A percentile compares a stretch with the other conserved stretches of the same genome.
These are phyloP conservation scores for Cladobotryum protrusum DNA, from an alignment of 2,329 filamentous ascomycete species.

Conservation along the genomic window DNA sequence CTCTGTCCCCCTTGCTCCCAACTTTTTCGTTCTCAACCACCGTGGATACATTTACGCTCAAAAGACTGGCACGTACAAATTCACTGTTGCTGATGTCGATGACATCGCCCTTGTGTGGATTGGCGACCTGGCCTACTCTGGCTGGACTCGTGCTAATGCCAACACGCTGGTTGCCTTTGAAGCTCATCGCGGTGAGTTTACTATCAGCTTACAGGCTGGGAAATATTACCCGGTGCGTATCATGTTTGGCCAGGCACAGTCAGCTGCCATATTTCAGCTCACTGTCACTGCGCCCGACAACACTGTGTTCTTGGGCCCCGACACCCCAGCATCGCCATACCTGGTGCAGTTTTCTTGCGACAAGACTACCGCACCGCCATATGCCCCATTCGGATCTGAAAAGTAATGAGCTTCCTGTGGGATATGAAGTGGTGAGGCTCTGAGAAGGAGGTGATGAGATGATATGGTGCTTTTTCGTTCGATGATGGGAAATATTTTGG, in stretches of 20 bases:
- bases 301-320: slow-evolving; percentile 7
- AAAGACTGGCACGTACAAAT: slow-evolving; percentile 18
- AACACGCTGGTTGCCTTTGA: slow-evolving; percentile 15
- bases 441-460: no score
- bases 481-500: no score
- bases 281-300: slow-evolving; percentile 9
- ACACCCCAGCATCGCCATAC: not conserved
- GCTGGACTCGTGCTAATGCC: slow-evolving; percentile 19
- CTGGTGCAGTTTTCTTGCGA: no score
- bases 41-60: slow-evolving; percentile 20
- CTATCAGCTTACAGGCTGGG: slow-evolving; percentile 11
- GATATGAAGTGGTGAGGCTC: no score
- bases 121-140: slow-evolving; percentile 12
- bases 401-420: no score
- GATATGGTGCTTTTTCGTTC: no score
- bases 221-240: slow-evolving; percentile 13
- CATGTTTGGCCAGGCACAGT: slow-evolving; percentile 12
- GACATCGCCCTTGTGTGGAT: slow-evolving; percentile 14
- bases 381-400: no score
- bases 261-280: slow-evolving; percentile 9
- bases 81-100: slow-evolving; percentile 16
- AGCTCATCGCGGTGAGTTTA: slow-evolving; percentile 14
- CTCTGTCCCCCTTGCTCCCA: not conserved
- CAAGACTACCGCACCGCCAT: no score
- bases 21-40: slow-evolving; percentile 20